Percentiles rank a stretch among this genome's conserved stretches.
phyloP scores from a whole-genome alignment of 2,329 filamentous ascomycete genomes.

The Aspergillus chevalieri region DNA sequence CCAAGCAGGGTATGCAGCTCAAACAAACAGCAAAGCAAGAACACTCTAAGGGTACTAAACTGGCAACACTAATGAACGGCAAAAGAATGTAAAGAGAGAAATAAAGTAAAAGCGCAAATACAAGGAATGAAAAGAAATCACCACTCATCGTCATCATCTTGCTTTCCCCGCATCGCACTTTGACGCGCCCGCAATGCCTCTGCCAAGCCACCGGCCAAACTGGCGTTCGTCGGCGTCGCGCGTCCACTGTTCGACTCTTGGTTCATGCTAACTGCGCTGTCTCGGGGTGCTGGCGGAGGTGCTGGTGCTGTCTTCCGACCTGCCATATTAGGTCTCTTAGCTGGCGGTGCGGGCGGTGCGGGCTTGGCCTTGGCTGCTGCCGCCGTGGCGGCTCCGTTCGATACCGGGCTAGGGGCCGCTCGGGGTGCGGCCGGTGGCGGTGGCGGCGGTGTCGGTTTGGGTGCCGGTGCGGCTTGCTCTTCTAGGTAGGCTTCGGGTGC shows the following conservation, averaged over 20 bases:
- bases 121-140: slow-evolving; percentile 29
- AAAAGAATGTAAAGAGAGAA: slow-evolving; percentile 2
- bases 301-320: slow-evolving; percentile 67
- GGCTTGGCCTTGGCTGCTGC: slow-evolving; percentile 56
- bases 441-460: slow-evolving; percentile 53
- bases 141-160: slow-evolving; percentile 67
- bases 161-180: slow-evolving; percentile 65
- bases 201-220: slow-evolving; percentile 66
- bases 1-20: neutral
- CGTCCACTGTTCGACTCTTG: slow-evolving; percentile 59
- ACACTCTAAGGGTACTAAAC: slow-evolving; percentile 12
- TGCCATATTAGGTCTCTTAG: slow-evolving; percentile 66
- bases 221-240: slow-evolving; percentile 62
- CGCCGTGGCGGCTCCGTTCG: slow-evolving; percentile 39
- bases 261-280: slow-evolving; percentile 50
- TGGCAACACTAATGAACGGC: slow-evolving; percentile 9
- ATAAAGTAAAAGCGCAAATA: slow-evolving; percentile 5
- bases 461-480: slow-evolving; percentile 55
- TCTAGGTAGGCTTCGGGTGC: slow-evolving; percentile 90
- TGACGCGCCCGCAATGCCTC: slow-evolving; percentile 73
- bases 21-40: slow-evolving; percentile 4
- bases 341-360: slow-evolving; percentile 68
- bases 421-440: slow-evolving; percentile 43
- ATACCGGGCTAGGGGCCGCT: slow-evolving; percentile 58
- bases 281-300: slow-evolving; percentile 60